Evolutionary conservation across 441 rosid genomes (phyloP).

Genomic region (Cnidoscolus chayamansa): DNA sequence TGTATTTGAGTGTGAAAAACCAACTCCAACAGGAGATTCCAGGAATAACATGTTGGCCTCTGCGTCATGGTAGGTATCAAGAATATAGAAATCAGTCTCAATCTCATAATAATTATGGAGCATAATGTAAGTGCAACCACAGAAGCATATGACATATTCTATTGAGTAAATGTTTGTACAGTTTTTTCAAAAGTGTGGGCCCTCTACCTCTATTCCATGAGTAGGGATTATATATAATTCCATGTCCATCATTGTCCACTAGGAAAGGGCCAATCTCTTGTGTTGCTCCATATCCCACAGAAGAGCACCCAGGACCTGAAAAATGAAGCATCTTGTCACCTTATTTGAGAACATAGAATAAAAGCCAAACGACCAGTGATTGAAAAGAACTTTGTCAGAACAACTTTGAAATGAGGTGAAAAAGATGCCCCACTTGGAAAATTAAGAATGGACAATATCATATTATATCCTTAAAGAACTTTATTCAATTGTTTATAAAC

Average conservation of each 20-base stretch:
- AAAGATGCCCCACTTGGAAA: constrained; percentile 2
- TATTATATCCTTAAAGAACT: constrained; percentile 15
- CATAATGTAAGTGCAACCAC: constrained; percentile 12
- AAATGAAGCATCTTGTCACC: constrained; percentile 45
- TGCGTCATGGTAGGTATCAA: constrained; percentile 35
- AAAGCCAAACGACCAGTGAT: constrained; percentile 6
- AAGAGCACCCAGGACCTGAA: constrained; percentile 94
- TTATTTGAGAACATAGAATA: constrained; percentile 33
- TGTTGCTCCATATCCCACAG: constrained; percentile 91
- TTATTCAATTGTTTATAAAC: constrained; percentile 15
- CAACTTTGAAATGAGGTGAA: constrained; percentile 14
- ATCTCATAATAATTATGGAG: constrained; percentile 20
- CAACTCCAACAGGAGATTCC: constrained; percentile 90
- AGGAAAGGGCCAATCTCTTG: constrained; percentile 93
- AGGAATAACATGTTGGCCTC: constrained; percentile 86
- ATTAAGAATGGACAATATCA: constrained; percentile 14
- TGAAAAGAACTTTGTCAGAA: constrained; percentile 17
- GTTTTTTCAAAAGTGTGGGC: neutral
- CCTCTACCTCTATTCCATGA: constrained; percentile 72
- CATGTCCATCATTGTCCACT: constrained; percentile 55
- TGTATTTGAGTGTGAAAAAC: constrained; percentile 83
- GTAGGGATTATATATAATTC: constrained; percentile 50
- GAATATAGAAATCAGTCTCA: neutral
- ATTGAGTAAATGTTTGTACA: neutral
- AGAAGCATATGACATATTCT: neutral